Evolutionary conservation across 108 stramenopile species (phyloP), one percentile per base, ranked within the genome.

Genomic region (Ochromonas danica): DNA sequence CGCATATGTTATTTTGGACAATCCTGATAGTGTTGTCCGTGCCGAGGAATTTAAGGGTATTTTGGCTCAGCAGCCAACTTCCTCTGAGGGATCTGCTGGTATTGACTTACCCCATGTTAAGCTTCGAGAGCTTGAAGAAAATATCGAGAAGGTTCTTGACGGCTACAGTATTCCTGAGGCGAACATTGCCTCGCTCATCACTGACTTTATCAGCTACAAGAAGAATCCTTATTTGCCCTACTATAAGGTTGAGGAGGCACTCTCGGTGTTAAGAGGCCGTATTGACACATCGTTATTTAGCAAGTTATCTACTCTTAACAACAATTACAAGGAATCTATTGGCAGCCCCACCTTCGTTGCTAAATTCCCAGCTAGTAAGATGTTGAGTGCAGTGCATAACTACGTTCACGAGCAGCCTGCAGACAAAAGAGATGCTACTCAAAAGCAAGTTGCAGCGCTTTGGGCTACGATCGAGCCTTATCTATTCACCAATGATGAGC

Each of bases 181-280:
- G 14, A 87, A 79, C 17, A 65, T 93, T 30, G 85, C 85, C 10
- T 22, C 33, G 1, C 90, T 91, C 36, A 84, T 95, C 77, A 78
- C 85, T 42, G 89, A 89, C 77, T 71, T 95, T 35, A 67, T 87
- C 25, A 42, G 45, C n/a, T 94, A 94, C 41, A 92, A 90, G 28
- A 86, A 85, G 0, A 89, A 94, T 85, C 88, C 91, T 27, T 74
- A 87, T 30, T 88, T 96, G 14, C 94, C 96, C 14, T 88, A 90
- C 38, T 87, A 88, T 43, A 93, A 95, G 89, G 88, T 98, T 63
- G 93, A 96, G 65, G 96, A 98, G 79, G 93, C 92, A 78, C 83
- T 96, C 14, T 93, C 95, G 33, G 93, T 96, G 14, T 90, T 96
- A 6, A 91, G 90, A 71, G 95, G 95, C 0, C 88, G 96, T 75